phyloP scores from a whole-genome alignment of 495 filamentous ascomycete species.

The Xylaria palmicola region DNA sequence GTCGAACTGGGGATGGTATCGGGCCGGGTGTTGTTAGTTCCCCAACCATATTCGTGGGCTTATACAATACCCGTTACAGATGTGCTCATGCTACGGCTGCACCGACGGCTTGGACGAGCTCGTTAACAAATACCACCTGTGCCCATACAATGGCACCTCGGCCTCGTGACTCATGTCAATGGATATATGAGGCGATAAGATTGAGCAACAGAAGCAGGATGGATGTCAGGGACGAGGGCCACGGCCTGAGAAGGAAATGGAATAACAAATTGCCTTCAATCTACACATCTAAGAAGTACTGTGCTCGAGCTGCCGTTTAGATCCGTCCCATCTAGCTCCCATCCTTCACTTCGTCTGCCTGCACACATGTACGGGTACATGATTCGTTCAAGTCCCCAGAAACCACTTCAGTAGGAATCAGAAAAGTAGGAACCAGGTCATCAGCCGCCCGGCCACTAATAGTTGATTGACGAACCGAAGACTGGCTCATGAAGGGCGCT shows the following conservation, averaged over 20 bases:
- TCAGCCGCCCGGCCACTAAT: too few species aligned
- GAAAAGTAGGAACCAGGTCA: too few species aligned
- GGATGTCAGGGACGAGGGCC: neutral
- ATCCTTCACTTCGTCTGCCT: neutral
- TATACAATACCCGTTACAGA: neutral
- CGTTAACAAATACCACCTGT: constrained; percentile 3
- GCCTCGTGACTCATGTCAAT: neutral
- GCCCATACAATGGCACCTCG: constrained; percentile 10
- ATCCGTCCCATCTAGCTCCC: too few species aligned
- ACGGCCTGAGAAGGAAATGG: neutral
- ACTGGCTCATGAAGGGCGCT: neutral
- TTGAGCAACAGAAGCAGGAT: neutral
- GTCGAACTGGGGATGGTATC: too few species aligned
- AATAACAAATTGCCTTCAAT: too few species aligned
- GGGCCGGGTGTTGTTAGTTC: too few species aligned
- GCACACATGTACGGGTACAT: neutral
- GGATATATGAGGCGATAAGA: neutral
- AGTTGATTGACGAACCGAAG: too few species aligned
- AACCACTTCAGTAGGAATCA: neutral
- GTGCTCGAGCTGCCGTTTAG: neutral
- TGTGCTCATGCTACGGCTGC: constrained; percentile 11
- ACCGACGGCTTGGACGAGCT: constrained; percentile 9
- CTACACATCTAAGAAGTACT: neutral
- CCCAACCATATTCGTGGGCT: neutral
- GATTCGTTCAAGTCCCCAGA: neutral